phyloP scores from a whole-genome alignment of 2,329 filamentous ascomycete species.

The Fusarium verrucosum region DNA sequence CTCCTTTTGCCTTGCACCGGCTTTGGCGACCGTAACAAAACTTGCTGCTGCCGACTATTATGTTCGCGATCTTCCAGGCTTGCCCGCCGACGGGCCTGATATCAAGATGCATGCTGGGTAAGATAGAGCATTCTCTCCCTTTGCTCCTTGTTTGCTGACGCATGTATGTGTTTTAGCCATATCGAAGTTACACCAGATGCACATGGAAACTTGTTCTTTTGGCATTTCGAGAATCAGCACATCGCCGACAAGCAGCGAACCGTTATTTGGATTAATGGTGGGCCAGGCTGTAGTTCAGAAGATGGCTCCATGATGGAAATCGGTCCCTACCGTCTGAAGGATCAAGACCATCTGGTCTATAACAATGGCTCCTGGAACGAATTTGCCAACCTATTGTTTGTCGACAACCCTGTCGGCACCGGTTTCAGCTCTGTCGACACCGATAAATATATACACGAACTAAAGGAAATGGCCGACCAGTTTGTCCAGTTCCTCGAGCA shows the following conservation, averaged over 20 bases:
- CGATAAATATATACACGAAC: slow-evolving; percentile 83
- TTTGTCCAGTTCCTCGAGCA: slow-evolving; percentile 91
- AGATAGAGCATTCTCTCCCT: slow-evolving; percentile 48
- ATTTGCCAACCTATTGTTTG: slow-evolving; percentile 95
- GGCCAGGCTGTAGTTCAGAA: slow-evolving; percentile 96
- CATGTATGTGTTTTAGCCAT: slow-evolving; percentile 66
- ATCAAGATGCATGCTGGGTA: slow-evolving; percentile 99
- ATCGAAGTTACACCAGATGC: slow-evolving; percentile 86
- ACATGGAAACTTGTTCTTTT: slow-evolving; percentile 97
- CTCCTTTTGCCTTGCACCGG: slow-evolving; percentile 55
- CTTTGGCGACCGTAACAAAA: slow-evolving; percentile 44
- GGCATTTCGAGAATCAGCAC: slow-evolving; percentile 95
- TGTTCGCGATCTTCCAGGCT: slow-evolving; percentile 84
- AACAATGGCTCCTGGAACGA: slow-evolving; percentile 99
- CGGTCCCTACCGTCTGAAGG: slow-evolving; percentile 87
- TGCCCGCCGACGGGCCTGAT: slow-evolving; percentile 74
- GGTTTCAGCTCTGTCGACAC: slow-evolving; percentile 96
- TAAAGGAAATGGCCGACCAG: slow-evolving; percentile 88
- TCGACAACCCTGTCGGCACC: slow-evolving; percentile 96
- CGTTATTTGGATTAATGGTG: slow-evolving; percentile 96
- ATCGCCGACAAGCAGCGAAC: slow-evolving; percentile 92
- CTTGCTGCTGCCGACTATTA: slow-evolving; percentile 79
- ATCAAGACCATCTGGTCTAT: slow-evolving; percentile 74
- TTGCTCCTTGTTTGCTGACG: slow-evolving; percentile 35
- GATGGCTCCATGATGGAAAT: slow-evolving; percentile 97